Evolutionary conservation across 306 rosid genomes (phyloP), one percentile per base, ranked within the genome.

Genomic region (Quercus alba): DNA sequence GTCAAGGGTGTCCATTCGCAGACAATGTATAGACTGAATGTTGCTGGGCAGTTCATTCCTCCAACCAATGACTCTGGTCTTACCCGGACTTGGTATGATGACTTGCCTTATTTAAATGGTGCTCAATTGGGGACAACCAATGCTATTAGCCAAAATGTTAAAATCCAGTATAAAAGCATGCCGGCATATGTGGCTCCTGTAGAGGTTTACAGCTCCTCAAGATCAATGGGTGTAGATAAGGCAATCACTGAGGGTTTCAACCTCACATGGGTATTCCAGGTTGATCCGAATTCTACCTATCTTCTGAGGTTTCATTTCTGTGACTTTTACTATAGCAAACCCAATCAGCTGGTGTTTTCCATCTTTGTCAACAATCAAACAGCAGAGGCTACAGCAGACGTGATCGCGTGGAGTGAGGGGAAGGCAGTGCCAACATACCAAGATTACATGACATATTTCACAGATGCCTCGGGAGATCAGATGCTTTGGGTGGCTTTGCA

Each of bases 11-110:
- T 75, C 73, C 75, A 78, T 74, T 44, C 81, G 23, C 87, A 88
- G 78, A 86, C 92, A 56, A 84, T 88, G 90, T 77, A 70, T n/a
- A 86, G 92, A 28, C 51, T 88, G 3, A 88, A 88, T 17, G 90
- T 86, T 21, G 92, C 90, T 5, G 92, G 92, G n/a, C 84, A 88
- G 15, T 86, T 79, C 46, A 78, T 88, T 58, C 80, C 90, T 46
- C 81, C 90, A 15, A 18, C 52, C 15, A 81, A 88, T 55, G 92
- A 88, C 46, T 84, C 88, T 56, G 85, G 74, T 68, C 88, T 88
- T 64, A 66, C 77, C 13, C 87, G 92, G 74, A 75, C 63, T 31
- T 88, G 90, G 92, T 88, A 86, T 10, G 90, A 86, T 70, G 92
- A 88, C 69, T 66, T 76, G 1, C 92, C 92, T 31, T 88, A 88